A percentile compares a stretch with the other conserved stretches of the same genome.
Conservation (phyloP, 2,329 filamentous ascomycete species). For the Colletotrichum sp. region DNA sequence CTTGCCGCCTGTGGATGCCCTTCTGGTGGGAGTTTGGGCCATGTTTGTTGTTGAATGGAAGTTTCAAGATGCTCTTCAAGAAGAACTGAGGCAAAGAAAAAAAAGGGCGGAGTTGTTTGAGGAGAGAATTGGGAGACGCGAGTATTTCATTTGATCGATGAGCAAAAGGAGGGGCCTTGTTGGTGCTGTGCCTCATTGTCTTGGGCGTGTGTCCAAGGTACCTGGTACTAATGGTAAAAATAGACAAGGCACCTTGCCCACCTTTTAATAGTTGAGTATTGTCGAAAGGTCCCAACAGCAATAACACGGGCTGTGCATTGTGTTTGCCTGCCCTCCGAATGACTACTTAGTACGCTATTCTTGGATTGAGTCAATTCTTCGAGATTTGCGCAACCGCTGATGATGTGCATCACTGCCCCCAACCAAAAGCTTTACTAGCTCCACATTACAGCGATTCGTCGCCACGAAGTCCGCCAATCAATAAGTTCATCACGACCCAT, state of each 20-base stretch:
- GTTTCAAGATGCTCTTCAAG: not conserved
- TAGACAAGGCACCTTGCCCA: not conserved
- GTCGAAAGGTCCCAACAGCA: not conserved
- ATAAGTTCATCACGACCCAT: not conserved
- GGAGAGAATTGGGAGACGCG: not conserved
- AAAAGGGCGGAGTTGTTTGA: not conserved
- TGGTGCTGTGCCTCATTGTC: not conserved
- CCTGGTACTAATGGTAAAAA: not conserved
- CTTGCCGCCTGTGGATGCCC: not conserved
- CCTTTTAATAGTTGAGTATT: too few species aligned
- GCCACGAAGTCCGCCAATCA: not conserved
- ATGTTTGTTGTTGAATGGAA: not conserved
- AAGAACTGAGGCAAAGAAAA: accelerated
- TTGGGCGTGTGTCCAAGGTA: not conserved
- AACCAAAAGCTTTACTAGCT: not conserved
- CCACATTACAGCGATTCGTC: not conserved
- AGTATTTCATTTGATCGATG: not conserved
- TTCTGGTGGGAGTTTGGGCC: not conserved
- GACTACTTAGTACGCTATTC: not conserved
- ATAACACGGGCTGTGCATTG: not conserved
- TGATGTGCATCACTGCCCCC: not conserved
- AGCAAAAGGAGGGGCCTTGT: not conserved
- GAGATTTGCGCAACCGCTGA: not conserved
- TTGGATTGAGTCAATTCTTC: not conserved
- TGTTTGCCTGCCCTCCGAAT: too few species aligned